Conservation (phyloP, 2,329 filamentous ascomycete species). For the Exophiala xenobiotica region DNA sequence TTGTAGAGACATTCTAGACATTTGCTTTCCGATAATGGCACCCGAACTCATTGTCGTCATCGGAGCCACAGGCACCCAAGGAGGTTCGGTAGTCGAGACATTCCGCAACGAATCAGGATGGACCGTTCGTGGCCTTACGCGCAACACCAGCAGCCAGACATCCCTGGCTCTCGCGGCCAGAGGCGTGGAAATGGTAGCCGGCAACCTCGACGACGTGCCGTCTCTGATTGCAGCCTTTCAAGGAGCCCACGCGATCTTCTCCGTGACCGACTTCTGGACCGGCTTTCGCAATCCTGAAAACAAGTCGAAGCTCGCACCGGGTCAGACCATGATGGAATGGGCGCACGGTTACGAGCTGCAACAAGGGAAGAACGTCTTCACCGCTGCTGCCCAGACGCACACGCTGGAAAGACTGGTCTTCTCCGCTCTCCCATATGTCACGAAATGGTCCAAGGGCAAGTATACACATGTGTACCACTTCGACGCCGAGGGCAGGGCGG, state of each 20-base stretch:
- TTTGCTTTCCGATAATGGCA: no score
- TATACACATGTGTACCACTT: background rate
- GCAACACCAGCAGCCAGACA: slow-evolving; percentile 31
- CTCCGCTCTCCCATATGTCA: background rate
- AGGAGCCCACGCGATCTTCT: slow-evolving; percentile 54
- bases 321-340: slow-evolving; percentile 35
- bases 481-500: background rate
- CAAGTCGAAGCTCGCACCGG: slow-evolving; percentile 25
- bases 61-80: slow-evolving; percentile 55
- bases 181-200: slow-evolving; percentile 35
- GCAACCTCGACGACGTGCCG: slow-evolving; percentile 33
- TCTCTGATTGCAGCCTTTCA: slow-evolving; percentile 35
- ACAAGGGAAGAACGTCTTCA: slow-evolving; percentile 56
- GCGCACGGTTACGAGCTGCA: slow-evolving; percentile 52
- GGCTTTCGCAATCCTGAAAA: slow-evolving; percentile 48
- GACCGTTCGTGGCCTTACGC: slow-evolving; percentile 36
- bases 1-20: no score
- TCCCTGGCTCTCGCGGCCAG: slow-evolving; percentile 25
- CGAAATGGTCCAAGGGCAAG: background rate
- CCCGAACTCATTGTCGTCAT: slow-evolving; percentile 52
- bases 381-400: slow-evolving; percentile 42
- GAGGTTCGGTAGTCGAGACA: slow-evolving; percentile 33
- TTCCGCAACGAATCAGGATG: slow-evolving; percentile 33
- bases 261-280: slow-evolving; percentile 58
- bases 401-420: background rate